Conservation (phyloP, 768 basidiomycete species). For the Tephrocybe sp. region DNA sequence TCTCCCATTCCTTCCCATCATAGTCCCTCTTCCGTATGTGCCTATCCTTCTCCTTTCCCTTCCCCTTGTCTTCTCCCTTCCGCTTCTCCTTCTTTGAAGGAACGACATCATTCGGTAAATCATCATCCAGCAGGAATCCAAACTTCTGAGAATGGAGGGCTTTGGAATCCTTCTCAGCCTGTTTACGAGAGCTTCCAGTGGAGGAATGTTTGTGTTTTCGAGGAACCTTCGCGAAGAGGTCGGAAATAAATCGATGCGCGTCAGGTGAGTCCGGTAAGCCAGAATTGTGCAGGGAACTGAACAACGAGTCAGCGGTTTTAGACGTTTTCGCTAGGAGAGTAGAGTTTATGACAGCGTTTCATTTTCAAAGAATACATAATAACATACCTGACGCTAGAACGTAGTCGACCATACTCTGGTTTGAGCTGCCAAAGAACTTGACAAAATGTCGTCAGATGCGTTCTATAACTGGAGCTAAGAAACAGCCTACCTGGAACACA, state of each 20-base stretch:
- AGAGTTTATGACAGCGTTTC: constrained; percentile 5
- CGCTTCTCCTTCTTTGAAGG: constrained; percentile 43
- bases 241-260: constrained; percentile 75
- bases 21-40: constrained; percentile 80
- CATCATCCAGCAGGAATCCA: constrained; percentile 83
- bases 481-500: constrained; percentile 58
- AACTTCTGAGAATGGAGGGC: constrained; percentile 72
- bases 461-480: not conserved
- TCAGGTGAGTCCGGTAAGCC: constrained; percentile 83
- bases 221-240: constrained; percentile 78
- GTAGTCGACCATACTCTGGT: constrained; percentile 83
- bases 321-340: constrained; percentile 65
- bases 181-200: constrained; percentile 49
- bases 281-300: constrained; percentile 67
- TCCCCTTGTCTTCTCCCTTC: constrained; percentile 45
- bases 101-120: constrained; percentile 42
- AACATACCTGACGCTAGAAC: constrained; percentile 79
- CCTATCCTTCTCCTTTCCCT: constrained; percentile 56
- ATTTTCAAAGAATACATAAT: not conserved
- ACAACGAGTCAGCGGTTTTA: constrained; percentile 79
- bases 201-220: constrained; percentile 66
- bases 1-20: constrained; percentile 85
- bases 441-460: not conserved
- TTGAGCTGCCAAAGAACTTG: constrained; percentile 83
- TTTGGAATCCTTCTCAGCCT: constrained; percentile 76